A percentile compares a stretch with the other conserved stretches of the same genome.
Evolutionary conservation across 805 yeast genomes (phyloP).

Genomic region (Schwanniomyces yamadae): DNA sequence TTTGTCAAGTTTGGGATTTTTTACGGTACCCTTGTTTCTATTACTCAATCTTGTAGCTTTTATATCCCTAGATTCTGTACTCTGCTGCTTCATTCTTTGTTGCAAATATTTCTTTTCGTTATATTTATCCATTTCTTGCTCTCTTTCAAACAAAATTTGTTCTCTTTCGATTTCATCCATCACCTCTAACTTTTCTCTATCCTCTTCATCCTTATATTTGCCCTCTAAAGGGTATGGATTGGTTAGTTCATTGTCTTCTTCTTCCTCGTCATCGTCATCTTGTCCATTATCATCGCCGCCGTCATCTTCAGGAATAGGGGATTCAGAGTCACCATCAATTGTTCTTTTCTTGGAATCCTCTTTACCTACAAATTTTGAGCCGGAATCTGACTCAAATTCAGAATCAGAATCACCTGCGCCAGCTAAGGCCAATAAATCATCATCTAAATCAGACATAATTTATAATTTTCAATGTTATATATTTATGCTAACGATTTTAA

Average conservation of each 20-base stretch:
- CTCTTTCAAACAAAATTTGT: slow-evolving; percentile 84
- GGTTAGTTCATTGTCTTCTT: slow-evolving; percentile 36
- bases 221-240: slow-evolving; percentile 95
- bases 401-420: slow-evolving; percentile 22
- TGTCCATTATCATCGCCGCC: slow-evolving; percentile 22
- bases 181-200: slow-evolving; percentile 59
- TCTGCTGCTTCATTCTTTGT: slow-evolving; percentile 68
- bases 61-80: slow-evolving; percentile 16
- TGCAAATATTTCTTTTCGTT: slow-evolving; percentile 82
- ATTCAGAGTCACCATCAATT: slow-evolving; percentile 13
- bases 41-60: slow-evolving; percentile 39
- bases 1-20: slow-evolving; percentile 48
- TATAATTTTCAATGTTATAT: neutral
- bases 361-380: slow-evolving; percentile 8
- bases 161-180: slow-evolving; percentile 95
- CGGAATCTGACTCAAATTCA: slow-evolving; percentile 16
- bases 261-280: slow-evolving; percentile 28
- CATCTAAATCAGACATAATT: slow-evolving; percentile 86
- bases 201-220: slow-evolving; percentile 80
- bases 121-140: slow-evolving; percentile 85
- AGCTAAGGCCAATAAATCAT: slow-evolving; percentile 93
- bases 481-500: no score
- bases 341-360: slow-evolving; percentile 31
- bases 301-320: slow-evolving; percentile 15
- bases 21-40: slow-evolving; percentile 32